Evolutionary conservation across 345 rosid species (phyloP), one percentile per base, ranked within the genome.

Genomic region (Acer yangbiense): DNA sequence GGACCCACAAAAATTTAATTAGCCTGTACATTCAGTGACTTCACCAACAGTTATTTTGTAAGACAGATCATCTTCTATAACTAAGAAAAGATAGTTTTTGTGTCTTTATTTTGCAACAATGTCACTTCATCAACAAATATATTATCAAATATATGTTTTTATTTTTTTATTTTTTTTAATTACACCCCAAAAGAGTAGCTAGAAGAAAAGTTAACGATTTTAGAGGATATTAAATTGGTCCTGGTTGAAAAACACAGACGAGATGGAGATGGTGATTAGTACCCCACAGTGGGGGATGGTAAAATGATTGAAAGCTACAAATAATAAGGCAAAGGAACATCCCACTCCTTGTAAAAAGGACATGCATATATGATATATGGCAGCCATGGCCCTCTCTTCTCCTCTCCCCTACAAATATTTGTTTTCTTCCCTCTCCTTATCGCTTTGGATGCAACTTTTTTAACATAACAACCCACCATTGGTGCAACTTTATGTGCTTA

Each of bases 301-400:
- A 76, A 54, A 66, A 75, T 67, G 77, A 79, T 60, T 81, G 86
- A 85, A 55, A 83, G 82, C 77, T 29, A 81, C 83, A 72, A 71
- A 25, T 54, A 13, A 72, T 0, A 75, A 72, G 78, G 81, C 72
- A 74, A 66, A 73, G 58, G 66, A 73, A 76, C 85, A 77, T 65
- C 77, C 79, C 74, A 32, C 72, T 65, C 75, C 66, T 75, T 50
- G 68, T 29, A 21, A 39, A 71, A 79, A 58, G 62, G 86, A 74
- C 83, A 74, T 69, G 67, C 67, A 55, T 72, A 35, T 35, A 35
- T 4, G 39, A 55, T 72, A 35, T 35, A 35, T 4, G 39, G 39
- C 39, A 35, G 39, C 39, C 39, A 35, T 35, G 69, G 79, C 72
- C 80, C 84, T 55, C 62, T 50, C 62, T 35, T 35, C 39, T 43